Conservation (phyloP, 352 stramenopile genomes). For the Bremia lactucae region DNA sequence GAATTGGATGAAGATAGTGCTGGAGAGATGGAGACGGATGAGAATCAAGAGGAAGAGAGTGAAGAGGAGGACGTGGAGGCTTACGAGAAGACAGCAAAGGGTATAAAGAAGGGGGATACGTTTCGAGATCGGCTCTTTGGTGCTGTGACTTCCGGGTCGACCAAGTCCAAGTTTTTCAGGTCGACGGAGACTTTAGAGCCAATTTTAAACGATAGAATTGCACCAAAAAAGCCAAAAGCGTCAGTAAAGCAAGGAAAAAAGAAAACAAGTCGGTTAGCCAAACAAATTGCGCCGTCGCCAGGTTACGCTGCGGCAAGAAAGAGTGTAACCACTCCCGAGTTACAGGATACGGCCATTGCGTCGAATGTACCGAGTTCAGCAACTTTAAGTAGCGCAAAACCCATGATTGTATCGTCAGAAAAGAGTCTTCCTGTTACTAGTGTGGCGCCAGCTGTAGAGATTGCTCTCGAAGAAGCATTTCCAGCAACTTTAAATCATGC, state of each 20-base stretch:
- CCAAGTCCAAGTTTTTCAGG: background rate
- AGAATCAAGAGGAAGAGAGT: slow-evolving; percentile 2
- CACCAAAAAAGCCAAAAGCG: too few relatives aligned
- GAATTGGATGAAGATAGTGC: slow-evolving; percentile 12
- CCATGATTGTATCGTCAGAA: background rate
- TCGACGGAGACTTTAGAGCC: too few relatives aligned
- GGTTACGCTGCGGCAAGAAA: slow-evolving; percentile 8
- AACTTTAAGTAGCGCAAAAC: background rate
- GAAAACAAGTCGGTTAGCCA: background rate
- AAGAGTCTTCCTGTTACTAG: background rate
- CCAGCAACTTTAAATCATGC: background rate
- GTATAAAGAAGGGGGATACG: slow-evolving; percentile 4
- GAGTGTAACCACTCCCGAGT: background rate
- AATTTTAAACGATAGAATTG: too few relatives aligned
- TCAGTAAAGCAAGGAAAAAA: slow-evolving; percentile 1
- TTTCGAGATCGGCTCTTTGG: slow-evolving; percentile 6
- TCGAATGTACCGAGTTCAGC: background rate
- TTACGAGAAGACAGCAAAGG: slow-evolving; percentile 1
- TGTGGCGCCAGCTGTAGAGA: slow-evolving; percentile 5
- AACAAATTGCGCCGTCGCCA: slow-evolving; percentile 2
- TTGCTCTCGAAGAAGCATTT: slow-evolving; percentile 3
- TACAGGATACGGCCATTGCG: background rate
- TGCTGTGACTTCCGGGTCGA: too few relatives aligned
- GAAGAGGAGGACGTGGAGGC: background rate
- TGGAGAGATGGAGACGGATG: slow-evolving; percentile 2